Conservation (phyloP, 169 alveolate genomes). For the Eimeria acervulina region DNA sequence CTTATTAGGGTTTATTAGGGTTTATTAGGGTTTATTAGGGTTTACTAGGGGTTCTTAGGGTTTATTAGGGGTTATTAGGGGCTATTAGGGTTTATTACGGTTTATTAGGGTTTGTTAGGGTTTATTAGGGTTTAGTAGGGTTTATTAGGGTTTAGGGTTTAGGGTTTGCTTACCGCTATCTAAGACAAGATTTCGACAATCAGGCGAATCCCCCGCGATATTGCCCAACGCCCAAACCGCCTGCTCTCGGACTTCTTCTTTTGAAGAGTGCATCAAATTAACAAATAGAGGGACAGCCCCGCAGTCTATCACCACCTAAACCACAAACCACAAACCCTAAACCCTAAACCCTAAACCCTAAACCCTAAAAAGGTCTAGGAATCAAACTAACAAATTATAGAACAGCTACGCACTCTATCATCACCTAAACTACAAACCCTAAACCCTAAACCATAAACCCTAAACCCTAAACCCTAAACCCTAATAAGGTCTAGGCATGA, state of each 20-base stretch:
- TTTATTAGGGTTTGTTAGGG: too few species aligned
- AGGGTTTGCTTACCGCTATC: slow-evolving; percentile 71
- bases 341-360: too few species aligned
- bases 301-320: slow-evolving; percentile 75
- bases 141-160: neutral
- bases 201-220: slow-evolving; percentile 98
- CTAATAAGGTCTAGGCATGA: neutral
- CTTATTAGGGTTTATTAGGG: too few species aligned
- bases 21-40: too few species aligned
- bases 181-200: slow-evolving; percentile 93
- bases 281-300: slow-evolving; percentile 83
- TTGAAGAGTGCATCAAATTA: slow-evolving; percentile 92
- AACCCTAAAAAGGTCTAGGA: too few species aligned
- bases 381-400: neutral
- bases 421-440: slow-evolving; percentile 17
- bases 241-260: slow-evolving; percentile 97
- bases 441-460: slow-evolving; percentile 56
- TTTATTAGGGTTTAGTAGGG: too few species aligned
- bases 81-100: too few species aligned
- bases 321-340: neutral
- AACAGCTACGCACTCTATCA: neutral
- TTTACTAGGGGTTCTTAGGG: too few species aligned
- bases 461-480: slow-evolving; percentile 21
- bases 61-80: too few species aligned
- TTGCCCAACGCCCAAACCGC: slow-evolving; percentile 99